These are phyloP conservation scores for Asparagopsis taxiformis DNA, from an alignment of 31 red algal species.

Conservation along the genomic window DNA sequence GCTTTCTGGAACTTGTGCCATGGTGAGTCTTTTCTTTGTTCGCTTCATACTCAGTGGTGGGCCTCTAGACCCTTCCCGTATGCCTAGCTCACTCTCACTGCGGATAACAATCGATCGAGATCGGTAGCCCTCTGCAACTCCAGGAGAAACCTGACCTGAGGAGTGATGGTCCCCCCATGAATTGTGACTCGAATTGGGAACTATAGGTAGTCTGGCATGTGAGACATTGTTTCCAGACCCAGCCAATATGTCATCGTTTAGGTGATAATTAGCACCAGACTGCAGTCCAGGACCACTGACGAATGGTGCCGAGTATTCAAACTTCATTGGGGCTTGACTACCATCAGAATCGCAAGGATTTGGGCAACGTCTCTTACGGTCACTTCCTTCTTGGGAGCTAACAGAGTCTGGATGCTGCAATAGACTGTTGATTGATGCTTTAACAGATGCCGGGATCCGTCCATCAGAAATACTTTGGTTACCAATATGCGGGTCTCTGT, in stretches of 20 bases:
- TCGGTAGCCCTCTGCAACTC: not conserved
- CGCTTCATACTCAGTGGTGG: not conserved
- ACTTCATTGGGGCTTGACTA: not conserved
- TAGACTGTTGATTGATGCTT: not conserved
- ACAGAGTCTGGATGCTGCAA: not conserved
- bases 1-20: slow-evolving; percentile 2
- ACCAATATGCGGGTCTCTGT: not conserved
- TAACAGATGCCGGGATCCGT: not conserved
- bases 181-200: not conserved
- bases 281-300: not conserved
- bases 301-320: not conserved
- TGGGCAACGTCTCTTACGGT: not conserved
- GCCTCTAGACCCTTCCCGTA: not conserved
- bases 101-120: not conserved
- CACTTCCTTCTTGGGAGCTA: not conserved
- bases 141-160: not conserved
- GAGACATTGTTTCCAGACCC: not conserved
- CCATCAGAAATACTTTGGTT: not conserved
- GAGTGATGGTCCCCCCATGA: not conserved
- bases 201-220: not conserved
- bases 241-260: not conserved
- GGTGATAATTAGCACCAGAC: not conserved
- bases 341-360: not conserved
- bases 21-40: not conserved
- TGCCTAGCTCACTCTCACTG: not conserved